Percentiles rank a stretch among this genome's conserved stretches.
These are phyloP conservation scores for Aureobasidium vineae DNA, from an alignment of 2,329 filamentous ascomycete genomes.

Conservation along the genomic window DNA sequence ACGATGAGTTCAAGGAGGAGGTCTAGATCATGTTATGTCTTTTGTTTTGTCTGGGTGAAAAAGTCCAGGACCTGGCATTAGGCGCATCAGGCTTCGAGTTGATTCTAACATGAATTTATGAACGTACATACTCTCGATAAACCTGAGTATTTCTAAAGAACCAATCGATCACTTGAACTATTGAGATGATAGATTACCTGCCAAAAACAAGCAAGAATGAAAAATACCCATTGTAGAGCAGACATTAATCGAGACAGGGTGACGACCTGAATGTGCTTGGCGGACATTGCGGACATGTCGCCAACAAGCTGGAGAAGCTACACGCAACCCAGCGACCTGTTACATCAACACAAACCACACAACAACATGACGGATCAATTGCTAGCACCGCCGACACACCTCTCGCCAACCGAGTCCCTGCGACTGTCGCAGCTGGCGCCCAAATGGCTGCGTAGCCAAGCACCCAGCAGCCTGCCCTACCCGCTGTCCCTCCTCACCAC, in stretches of 20 bases:
- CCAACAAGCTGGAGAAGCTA: conserved; percentile 21
- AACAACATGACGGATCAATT: conserved; percentile 39
- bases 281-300: conserved; percentile 11
- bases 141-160: too few relatives aligned
- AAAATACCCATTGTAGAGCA: neutral
- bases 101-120: too few relatives aligned
- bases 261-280: neutral
- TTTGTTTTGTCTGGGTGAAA: neutral
- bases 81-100: too few relatives aligned
- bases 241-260: neutral
- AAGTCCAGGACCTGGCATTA: neutral
- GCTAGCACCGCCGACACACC: conserved; percentile 43
- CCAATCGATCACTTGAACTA: too few relatives aligned
- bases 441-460: conserved; percentile 40
- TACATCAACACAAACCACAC: neutral
- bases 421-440: conserved; percentile 51
- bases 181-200: too few relatives aligned
- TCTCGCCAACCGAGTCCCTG: conserved; percentile 44
- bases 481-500: conserved; percentile 53
- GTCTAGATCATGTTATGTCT: neutral
- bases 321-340: neutral
- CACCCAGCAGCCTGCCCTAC: conserved; percentile 45
- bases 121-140: too few relatives aligned
- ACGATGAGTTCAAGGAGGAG: conserved; percentile 15
- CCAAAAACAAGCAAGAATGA: too few relatives aligned